A percentile compares a stretch with the other conserved stretches of the same genome.
Evolutionary conservation across 768 basidiomycete genomes (phyloP).

Genomic region (Boletus rufocinnamomeus): DNA sequence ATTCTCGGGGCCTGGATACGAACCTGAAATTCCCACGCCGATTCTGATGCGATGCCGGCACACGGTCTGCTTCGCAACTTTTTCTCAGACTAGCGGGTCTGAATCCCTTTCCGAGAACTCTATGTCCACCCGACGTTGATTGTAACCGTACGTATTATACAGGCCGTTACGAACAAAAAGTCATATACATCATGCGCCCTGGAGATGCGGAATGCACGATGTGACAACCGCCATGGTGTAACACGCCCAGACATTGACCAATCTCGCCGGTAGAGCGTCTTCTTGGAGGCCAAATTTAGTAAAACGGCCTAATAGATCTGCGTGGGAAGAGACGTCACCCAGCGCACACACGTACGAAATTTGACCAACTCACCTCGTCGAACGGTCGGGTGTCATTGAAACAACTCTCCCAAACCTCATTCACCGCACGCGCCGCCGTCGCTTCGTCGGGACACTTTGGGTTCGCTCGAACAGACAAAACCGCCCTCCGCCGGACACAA

Average conservation of each 20-base stretch:
- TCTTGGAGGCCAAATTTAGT: conserved; percentile 2
- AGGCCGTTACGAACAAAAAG: neutral
- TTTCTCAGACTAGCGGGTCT: conserved; percentile 22
- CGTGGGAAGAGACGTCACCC: conserved; percentile 21
- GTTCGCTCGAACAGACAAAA: conserved; percentile 79
- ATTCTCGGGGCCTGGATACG: conserved; percentile 17
- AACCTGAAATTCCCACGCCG: conserved; percentile 27
- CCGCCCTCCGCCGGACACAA: conserved; percentile 87
- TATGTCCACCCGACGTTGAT: conserved; percentile 11
- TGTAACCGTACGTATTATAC: conserved; percentile 12
- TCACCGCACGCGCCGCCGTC: conserved; percentile 85
- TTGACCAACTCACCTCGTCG: conserved; percentile 70
- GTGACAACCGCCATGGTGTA: neutral
- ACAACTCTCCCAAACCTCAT: conserved; percentile 97
- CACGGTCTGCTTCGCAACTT: conserved; percentile 6
- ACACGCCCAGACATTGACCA: neutral
- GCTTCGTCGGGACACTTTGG: conserved; percentile 74
- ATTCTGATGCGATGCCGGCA: conserved; percentile 24
- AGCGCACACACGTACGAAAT: neutral
- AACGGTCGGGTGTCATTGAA: conserved; percentile 95
- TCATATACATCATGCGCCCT: conserved; percentile 1
- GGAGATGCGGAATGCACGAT: conserved; percentile 5
- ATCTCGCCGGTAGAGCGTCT: neutral
- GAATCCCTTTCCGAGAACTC: conserved; percentile 7
- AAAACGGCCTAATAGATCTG: conserved; percentile 35